These are phyloP conservation scores for Fusarium sacchari DNA, from an alignment of 2,329 filamentous ascomycete species.

Conservation along the genomic window DNA sequence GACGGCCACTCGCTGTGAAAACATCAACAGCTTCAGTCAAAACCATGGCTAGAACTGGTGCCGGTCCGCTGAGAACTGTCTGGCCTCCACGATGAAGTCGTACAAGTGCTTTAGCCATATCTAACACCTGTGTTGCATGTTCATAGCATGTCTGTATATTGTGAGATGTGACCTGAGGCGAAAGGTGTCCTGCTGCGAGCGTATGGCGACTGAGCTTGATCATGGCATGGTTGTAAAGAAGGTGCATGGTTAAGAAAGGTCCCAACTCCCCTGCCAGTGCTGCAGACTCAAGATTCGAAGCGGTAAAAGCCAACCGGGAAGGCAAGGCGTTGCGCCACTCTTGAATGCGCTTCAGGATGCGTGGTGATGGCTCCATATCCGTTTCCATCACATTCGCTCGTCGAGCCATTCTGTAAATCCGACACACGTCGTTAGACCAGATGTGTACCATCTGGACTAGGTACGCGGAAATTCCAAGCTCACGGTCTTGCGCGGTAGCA, in stretches of 20 bases:
- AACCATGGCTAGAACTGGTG: constrained; percentile 71
- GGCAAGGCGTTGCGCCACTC: constrained; percentile 70
- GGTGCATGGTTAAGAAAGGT: constrained; percentile 71
- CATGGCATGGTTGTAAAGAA: constrained; percentile 71
- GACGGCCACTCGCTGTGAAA: constrained; percentile 67
- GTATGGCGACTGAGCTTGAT: constrained; percentile 74
- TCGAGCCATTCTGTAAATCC: constrained; percentile 58
- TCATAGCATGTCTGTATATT: constrained; percentile 60
- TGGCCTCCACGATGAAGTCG: constrained; percentile 48
- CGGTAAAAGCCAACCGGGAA: constrained; percentile 61
- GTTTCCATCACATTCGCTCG: constrained; percentile 41
- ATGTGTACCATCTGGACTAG: constrained; percentile 71
- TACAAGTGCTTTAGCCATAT: constrained; percentile 56
- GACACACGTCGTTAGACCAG: constrained; percentile 71
- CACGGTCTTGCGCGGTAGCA: constrained; percentile 36
- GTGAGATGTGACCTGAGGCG: constrained; percentile 52
- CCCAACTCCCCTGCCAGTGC: constrained; percentile 64
- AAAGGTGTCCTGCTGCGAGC: constrained; percentile 52
- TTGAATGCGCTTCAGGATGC: constrained; percentile 61
- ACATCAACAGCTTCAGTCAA: constrained; percentile 74
- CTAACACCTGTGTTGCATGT: constrained; percentile 63
- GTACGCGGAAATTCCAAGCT: constrained; percentile 65
- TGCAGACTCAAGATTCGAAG: constrained; percentile 66
- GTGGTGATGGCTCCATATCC: constrained; percentile 53
- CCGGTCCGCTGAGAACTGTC: constrained; percentile 55